Evolutionary conservation across 1,139 yeast species (phyloP).

Genomic region (Taphrina pruni): DNA sequence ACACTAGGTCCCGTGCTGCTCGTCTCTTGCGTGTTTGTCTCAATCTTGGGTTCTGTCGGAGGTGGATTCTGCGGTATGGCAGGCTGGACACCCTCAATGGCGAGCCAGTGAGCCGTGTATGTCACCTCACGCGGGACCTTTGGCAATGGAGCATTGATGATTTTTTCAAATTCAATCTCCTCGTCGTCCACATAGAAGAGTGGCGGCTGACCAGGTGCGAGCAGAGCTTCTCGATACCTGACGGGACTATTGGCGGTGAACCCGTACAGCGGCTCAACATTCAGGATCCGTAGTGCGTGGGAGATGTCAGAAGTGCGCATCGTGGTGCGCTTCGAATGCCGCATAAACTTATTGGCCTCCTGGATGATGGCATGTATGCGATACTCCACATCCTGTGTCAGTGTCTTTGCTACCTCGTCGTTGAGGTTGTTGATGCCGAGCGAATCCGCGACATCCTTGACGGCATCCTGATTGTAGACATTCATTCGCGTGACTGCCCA

Average conservation of each 20-base stretch:
- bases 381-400: slow-evolving; percentile 99
- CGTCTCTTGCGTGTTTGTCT: slow-evolving; percentile 54
- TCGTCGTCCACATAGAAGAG: slow-evolving; percentile 86
- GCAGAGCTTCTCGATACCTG: slow-evolving; percentile 77
- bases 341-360: slow-evolving; percentile 93
- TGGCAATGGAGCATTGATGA: slow-evolving; percentile 92
- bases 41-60: slow-evolving; percentile 60
- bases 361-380: slow-evolving; percentile 82
- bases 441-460: slow-evolving; percentile 92
- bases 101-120: slow-evolving; percentile 89
- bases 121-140: slow-evolving; percentile 91
- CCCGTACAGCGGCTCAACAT: slow-evolving; percentile 70
- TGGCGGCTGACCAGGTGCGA: slow-evolving; percentile 91
- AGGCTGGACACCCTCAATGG: slow-evolving; percentile 98
- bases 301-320: slow-evolving; percentile 82
- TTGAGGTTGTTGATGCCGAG: slow-evolving; percentile 76
- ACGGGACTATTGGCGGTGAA: slow-evolving; percentile 61
- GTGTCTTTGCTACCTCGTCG: slow-evolving; percentile 89
- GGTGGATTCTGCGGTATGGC: slow-evolving; percentile 96
- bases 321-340: slow-evolving; percentile 85
- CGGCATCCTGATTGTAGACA: slow-evolving; percentile 66
- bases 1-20: slow-evolving; percentile 49
- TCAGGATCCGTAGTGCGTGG: slow-evolving; percentile 79
- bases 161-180: slow-evolving; percentile 90
- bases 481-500: slow-evolving; percentile 8